A percentile compares a stretch with the other conserved stretches of the same genome.
Conservation (phyloP, 768 basidiomycete species). For the Auriscalpium vulgare region DNA sequence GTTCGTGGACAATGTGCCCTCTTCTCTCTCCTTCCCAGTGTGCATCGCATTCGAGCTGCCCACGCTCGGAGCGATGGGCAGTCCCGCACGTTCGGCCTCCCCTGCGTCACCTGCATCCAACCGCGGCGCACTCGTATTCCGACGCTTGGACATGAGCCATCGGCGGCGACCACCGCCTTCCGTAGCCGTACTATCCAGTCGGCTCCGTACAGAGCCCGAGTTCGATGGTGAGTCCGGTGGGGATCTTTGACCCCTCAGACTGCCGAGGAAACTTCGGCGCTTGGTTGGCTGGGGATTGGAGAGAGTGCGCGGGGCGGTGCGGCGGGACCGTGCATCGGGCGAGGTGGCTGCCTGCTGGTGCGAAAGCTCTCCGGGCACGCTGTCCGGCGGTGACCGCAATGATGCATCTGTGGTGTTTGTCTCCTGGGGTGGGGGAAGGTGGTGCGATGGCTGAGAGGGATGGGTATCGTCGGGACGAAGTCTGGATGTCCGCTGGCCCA, state of each 20-base stretch:
- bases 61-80: background rate
- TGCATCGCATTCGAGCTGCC: background rate
- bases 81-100: background rate
- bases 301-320: constrained; percentile 4
- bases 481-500: background rate
- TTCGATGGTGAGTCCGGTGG: background rate
- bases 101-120: background rate
- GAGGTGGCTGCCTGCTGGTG: background rate
- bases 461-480: background rate
- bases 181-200: background rate
- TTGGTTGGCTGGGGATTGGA: background rate
- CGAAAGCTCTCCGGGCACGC: background rate
- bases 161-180: background rate
- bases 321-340: background rate
- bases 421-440: background rate
- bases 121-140: background rate
- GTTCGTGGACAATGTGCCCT: background rate
- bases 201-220: background rate
- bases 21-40: background rate
- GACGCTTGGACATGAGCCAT: constrained; percentile 5
- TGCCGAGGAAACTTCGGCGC: constrained; percentile 6
- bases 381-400: background rate
- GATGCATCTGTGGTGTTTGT: background rate
- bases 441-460: background rate
- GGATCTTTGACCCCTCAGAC: constrained; percentile 5